Base-by-base conservation (phyloP, 495 filamentous ascomycete species). In the Elaphomyces granulatus region DNA sequence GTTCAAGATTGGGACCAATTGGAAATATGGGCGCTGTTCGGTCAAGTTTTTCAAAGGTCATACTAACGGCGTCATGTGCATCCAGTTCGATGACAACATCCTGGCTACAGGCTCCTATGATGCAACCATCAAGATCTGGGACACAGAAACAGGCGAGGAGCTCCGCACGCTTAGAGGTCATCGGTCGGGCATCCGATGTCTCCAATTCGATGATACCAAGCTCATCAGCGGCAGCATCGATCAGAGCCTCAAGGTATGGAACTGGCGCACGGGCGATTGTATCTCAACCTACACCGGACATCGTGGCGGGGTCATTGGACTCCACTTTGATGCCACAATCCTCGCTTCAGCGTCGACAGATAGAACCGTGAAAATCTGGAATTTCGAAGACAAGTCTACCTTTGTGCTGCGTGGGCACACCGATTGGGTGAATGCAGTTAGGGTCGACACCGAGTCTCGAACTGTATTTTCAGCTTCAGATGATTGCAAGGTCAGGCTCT, bases 51-150 rank as follows among this genome's bases (percentile, higher is more conserved):
- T 99, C 54, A 75, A 75, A 41, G 92, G 90, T 0, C 90, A 99
- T 53, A 78, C 76, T 10, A 94, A 99, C 51, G 92, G 90, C 12
- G 80, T 99, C 16, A 96, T 92, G 64, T 94, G 87, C 52, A 64
- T 99, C 15, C 90, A 99, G 55, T 92, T 99, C 47, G 84, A 93
- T 45, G 87, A 94, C 47, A 80, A 83, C 39, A 85, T 93, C 39
- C 68, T 98, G 15, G 88, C 82, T 10, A 92, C 88, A 9, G 90
- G 90, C 3, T 96, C 90, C 2, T 96, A 96, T 52, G 92, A 99
- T 59, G 66, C 75, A 8, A 94, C 84, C 2, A 83, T 94, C 50
- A 95, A 92, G 53, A 86, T 96, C 10, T 96, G 92, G 90, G 78
- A 95, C 51, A 78, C 93, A 23, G 78, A 92, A 47, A 90, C 80